Evolutionary conservation across 2,329 filamentous ascomycete genomes (phyloP).

Genomic region (Pseudogymnoascus sp.): DNA sequence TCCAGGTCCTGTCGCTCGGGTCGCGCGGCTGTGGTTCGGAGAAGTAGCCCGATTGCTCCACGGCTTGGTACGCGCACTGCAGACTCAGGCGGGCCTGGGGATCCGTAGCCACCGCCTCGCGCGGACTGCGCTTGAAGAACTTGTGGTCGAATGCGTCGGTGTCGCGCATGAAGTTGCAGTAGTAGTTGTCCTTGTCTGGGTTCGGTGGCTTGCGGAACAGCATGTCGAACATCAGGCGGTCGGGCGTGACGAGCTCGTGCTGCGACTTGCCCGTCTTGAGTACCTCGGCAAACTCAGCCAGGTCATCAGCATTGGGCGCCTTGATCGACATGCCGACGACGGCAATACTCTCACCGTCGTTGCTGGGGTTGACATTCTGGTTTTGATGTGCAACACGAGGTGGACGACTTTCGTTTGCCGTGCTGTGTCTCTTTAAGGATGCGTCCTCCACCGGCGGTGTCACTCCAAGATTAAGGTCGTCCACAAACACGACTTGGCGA

Average conservation of each 20-base stretch:
- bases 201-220: constrained; percentile 22
- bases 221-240: constrained; percentile 22
- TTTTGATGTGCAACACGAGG: constrained; percentile 14
- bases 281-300: constrained; percentile 28
- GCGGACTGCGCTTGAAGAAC: constrained; percentile 13
- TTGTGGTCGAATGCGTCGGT: constrained; percentile 13
- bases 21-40: too few relatives aligned
- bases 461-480: constrained; percentile 20
- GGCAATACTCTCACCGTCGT: constrained; percentile 20
- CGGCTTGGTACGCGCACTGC: constrained; percentile 23
- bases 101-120: constrained; percentile 15
- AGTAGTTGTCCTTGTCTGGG: constrained; percentile 6
- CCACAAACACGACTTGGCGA: constrained; percentile 24
- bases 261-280: constrained; percentile 19
- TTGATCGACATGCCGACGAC: constrained; percentile 31
- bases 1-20: constrained; percentile 1
- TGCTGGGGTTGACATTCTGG: constrained; percentile 13
- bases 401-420: constrained; percentile 27
- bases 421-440: too few relatives aligned
- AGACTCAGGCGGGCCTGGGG: constrained; percentile 17
- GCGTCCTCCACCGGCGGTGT: too few relatives aligned
- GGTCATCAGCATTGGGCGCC: constrained; percentile 27
- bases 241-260: constrained; percentile 23
- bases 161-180: constrained; percentile 14
- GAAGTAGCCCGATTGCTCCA: constrained; percentile 22